Evolutionary conservation across 768 basidiomycete species (phyloP), one percentile per base, ranked within the genome.

Genomic region (Galerina sulciceps): DNA sequence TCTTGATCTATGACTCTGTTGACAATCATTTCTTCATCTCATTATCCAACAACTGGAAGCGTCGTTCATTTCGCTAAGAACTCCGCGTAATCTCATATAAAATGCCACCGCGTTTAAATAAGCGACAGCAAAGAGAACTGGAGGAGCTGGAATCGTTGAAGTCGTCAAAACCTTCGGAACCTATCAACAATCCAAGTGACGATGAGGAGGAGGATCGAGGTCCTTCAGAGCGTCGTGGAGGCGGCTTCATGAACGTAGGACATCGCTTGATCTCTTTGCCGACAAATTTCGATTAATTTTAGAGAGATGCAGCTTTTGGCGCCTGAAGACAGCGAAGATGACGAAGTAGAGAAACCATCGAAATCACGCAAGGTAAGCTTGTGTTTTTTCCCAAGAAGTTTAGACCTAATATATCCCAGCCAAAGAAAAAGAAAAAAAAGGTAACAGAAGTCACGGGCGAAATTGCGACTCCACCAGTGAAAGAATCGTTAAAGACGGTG

Each of bases 91-190:
- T 15, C 3, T 20, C 2, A 45, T 10, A 14, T 10, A 17, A 18
- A 35, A 92, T 91, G 90, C 80, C 89, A 56, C 85, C 89, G 18
- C 81, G 90, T 61, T 74, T 89, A 38, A 95, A 85, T 74, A 96
- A 93, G 74, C 82, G 94, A 47, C 93, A 94, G 71, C 91, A 95
- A 67, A 78, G 94, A 45, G 92, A 94, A 67, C 80, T 87, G 20
- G 92, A 94, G 58, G 92, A 96, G 62, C 83, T 96, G 1, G 79
- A 85, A 36, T 81, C 84, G 1, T 79, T 38, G 75, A 75, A 64
- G n/a, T 10, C 14, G 4, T 49, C 53, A 40, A 73, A 71, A 22
- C 62, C 72, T 8, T 66, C 74, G 2, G 66, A 73, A 13, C 70
- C 64, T 4, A 68, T 63, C 17, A 72, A 69, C 1, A 57, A 53